Conservation (phyloP, 345 rosid genomes). For the Turnera subulata region DNA sequence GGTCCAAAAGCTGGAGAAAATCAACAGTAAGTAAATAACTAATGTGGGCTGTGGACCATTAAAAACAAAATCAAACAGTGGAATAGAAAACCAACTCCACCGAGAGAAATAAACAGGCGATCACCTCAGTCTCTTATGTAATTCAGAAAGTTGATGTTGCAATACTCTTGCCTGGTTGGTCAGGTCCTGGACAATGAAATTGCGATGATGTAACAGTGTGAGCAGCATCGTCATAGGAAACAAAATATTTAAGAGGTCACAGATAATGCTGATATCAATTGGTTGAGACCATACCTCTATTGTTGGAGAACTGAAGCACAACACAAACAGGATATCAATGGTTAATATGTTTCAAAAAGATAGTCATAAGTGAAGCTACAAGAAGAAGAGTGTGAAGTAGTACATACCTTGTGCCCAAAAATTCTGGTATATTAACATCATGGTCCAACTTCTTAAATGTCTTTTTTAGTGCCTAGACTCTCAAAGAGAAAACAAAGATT, state of each 20-base stretch:
- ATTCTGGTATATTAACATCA: slow-evolving; percentile 30
- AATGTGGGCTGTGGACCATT: not conserved
- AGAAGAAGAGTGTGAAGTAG: not conserved
- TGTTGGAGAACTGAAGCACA: slow-evolving; percentile 28
- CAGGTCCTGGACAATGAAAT: slow-evolving; percentile 37
- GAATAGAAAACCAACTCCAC: slow-evolving; percentile 1
- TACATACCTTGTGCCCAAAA: slow-evolving; percentile 21
- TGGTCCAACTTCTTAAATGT: slow-evolving; percentile 33
- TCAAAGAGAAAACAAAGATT: slow-evolving; percentile 11
- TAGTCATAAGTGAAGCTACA: too few species aligned
- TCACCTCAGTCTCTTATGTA: slow-evolving; percentile 55
- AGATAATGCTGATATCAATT: slow-evolving; percentile 1
- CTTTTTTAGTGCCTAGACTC: slow-evolving; percentile 28
- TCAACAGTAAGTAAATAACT: slow-evolving; percentile 8
- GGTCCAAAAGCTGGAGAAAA: slow-evolving; percentile 56
- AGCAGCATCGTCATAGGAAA: slow-evolving; percentile 7
- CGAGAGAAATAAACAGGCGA: slow-evolving; percentile 8
- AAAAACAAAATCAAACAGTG: too few species aligned
- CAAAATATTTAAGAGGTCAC: slow-evolving; percentile 5
- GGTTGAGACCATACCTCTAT: slow-evolving; percentile 18
- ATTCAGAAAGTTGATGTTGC: slow-evolving; percentile 48
- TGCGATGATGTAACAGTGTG: slow-evolving; percentile 11
- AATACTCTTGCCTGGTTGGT: slow-evolving; percentile 37
- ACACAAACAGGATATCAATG: slow-evolving; percentile 1
- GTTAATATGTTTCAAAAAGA: not conserved